These are phyloP conservation scores for Linnemannia schmuckeri DNA, from an alignment of 192 early-diverging fungal species.

Conservation along the genomic window DNA sequence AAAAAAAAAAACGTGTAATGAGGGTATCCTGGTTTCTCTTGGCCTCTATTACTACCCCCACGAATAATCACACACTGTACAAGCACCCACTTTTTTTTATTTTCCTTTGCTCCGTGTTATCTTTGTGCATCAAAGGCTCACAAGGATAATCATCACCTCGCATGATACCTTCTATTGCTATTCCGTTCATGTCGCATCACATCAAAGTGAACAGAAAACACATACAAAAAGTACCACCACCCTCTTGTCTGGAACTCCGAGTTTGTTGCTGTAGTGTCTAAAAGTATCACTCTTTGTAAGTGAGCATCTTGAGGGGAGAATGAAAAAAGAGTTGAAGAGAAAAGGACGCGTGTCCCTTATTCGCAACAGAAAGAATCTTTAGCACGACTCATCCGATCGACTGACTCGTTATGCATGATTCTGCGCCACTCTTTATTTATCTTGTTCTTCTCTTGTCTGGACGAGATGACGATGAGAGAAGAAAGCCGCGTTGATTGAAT, in stretches of 20 bases:
- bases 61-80: not conserved
- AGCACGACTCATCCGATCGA: no score
- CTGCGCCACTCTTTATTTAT: no score
- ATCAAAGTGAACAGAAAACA: not conserved
- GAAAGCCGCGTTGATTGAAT: no score
- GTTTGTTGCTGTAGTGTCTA: not conserved
- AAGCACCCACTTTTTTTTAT: not conserved
- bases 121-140: not conserved
- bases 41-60: not conserved
- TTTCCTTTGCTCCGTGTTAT: not conserved
- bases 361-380: no score
- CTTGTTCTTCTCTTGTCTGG: no score
- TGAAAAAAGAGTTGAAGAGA: no score
- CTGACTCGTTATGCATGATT: no score
- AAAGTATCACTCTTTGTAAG: slow-evolving; percentile 1
- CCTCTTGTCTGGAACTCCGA: not conserved
- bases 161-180: not conserved
- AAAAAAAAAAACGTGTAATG: not conserved
- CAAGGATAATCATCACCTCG: slow-evolving; percentile 3
- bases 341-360: no score
- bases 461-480: no score
- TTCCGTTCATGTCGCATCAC: not conserved
- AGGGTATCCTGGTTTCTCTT: not conserved
- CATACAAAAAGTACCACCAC: not conserved
- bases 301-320: no score